These are phyloP conservation scores for Elsinoe arachidis DNA, from an alignment of 2,329 filamentous ascomycete genomes.

Conservation along the genomic window DNA sequence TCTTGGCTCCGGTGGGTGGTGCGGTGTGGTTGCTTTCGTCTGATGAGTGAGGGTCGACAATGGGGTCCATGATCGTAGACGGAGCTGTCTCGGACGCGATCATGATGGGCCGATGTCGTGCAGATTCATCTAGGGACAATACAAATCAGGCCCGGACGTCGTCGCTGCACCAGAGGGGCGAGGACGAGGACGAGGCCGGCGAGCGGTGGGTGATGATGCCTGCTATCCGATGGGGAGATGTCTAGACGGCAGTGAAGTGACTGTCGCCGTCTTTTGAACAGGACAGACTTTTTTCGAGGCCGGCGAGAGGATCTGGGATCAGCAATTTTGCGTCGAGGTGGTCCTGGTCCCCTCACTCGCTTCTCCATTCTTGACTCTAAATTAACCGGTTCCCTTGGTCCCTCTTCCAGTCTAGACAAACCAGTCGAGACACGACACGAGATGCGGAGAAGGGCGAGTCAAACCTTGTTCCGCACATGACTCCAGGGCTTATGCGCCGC, in stretches of 20 bases:
- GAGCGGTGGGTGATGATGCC: conserved; percentile 1
- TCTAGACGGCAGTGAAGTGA: neutral
- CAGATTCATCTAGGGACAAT: conserved; percentile 7
- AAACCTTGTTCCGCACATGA: neutral
- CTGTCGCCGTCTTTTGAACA: neutral
- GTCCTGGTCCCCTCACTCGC: conserved; percentile 8
- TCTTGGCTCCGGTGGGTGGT: conserved; percentile 10
- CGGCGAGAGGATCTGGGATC: conserved; percentile 5
- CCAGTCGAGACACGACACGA: neutral
- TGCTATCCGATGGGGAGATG: neutral
- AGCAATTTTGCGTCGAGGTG: conserved; percentile 3
- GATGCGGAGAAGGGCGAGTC: neutral
- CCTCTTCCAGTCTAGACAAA: neutral
- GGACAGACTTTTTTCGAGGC: neutral
- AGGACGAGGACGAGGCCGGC: neutral
- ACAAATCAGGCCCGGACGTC: neutral
- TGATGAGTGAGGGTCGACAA: neutral
- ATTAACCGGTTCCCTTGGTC: neutral
- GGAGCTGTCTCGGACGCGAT: conserved; percentile 8
- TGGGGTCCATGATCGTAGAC: conserved; percentile 13
- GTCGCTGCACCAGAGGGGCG: neutral
- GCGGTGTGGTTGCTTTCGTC: conserved; percentile 10
- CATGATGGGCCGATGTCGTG: conserved; percentile 10
- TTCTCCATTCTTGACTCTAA: conserved; percentile 9
- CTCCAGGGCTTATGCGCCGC: neutral